Conservation (phyloP, 768 basidiomycete species). For the Leccinum barrowsii region DNA sequence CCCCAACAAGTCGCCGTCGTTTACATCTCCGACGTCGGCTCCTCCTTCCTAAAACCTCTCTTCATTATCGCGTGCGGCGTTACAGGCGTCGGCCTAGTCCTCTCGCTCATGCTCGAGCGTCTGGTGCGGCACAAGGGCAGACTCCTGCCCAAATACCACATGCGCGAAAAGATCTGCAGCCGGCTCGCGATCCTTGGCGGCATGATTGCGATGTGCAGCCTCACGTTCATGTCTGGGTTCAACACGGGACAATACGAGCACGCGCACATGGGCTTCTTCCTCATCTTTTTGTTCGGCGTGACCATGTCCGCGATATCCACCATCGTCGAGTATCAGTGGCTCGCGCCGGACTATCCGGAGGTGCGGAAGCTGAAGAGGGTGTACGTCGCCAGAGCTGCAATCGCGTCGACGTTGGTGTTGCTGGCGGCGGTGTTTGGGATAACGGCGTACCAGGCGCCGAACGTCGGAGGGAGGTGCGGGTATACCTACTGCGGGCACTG, state of each 20-base stretch:
- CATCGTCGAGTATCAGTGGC: conserved; percentile 65
- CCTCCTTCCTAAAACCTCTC: conserved; percentile 68
- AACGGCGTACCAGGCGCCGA: conserved; percentile 39
- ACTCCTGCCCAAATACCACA: conserved; percentile 57
- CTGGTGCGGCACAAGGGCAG: conserved; percentile 66
- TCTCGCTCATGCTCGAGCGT: conserved; percentile 58
- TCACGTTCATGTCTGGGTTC: conserved; percentile 68
- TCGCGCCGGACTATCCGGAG: conserved; percentile 52
- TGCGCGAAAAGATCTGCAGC: conserved; percentile 51
- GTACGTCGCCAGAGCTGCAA: conserved; percentile 59
- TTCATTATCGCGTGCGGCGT: conserved; percentile 65
- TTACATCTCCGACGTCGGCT: conserved; percentile 79
- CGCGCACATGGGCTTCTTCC: conserved; percentile 57
- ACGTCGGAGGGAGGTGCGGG: conserved; percentile 45
- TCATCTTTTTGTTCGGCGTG: conserved; percentile 73
- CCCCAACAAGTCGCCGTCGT: conserved; percentile 55
- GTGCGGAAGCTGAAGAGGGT: conserved; percentile 45
- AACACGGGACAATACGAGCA: conserved; percentile 55
- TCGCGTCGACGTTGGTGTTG: conserved; percentile 54
- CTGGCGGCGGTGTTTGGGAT: conserved; percentile 63
- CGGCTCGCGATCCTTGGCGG: conserved; percentile 57
- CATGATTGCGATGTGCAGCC: conserved; percentile 58
- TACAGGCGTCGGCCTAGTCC: conserved; percentile 59
- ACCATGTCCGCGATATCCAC: conserved; percentile 75
- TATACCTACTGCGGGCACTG: too few species aligned